Evolutionary conservation across 169 alveolate genomes (phyloP).

Genomic region (Plasmodium falciparum): DNA sequence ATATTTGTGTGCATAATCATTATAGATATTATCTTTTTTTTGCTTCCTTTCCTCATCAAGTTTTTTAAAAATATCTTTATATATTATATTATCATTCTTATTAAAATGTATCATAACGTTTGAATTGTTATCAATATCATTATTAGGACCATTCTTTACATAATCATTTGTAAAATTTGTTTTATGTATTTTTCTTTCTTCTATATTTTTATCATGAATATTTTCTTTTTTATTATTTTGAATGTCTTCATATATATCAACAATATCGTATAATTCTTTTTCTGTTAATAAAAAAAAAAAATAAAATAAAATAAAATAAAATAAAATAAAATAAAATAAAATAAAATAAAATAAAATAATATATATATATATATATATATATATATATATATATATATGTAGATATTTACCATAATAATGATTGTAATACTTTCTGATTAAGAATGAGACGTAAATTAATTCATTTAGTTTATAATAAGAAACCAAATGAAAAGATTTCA

Average conservation of each 20-base stretch:
- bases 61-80: constrained; percentile 14
- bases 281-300: constrained; percentile 18
- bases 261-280: constrained; percentile 30
- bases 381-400: too few relatives aligned
- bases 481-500: constrained; percentile 45
- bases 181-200: neutral
- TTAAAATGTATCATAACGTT: too few relatives aligned
- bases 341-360: too few relatives aligned
- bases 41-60: constrained; percentile 36
- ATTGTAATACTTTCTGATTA: constrained; percentile 21
- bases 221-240: constrained; percentile 3
- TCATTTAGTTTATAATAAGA: constrained; percentile 55
- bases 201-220: neutral
- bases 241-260: constrained; percentile 31
- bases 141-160: neutral
- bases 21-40: constrained; percentile 25
- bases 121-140: neutral
- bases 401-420: constrained; percentile 21
- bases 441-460: constrained; percentile 31
- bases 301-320: neutral
- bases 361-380: too few relatives aligned
- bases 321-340: too few relatives aligned
- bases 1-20: constrained; percentile 27
- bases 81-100: constrained; percentile 4
- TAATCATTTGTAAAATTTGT: neutral